Conservation (phyloP, 2,329 filamentous ascomycete genomes). For the Colletotrichum spaethianum region DNA sequence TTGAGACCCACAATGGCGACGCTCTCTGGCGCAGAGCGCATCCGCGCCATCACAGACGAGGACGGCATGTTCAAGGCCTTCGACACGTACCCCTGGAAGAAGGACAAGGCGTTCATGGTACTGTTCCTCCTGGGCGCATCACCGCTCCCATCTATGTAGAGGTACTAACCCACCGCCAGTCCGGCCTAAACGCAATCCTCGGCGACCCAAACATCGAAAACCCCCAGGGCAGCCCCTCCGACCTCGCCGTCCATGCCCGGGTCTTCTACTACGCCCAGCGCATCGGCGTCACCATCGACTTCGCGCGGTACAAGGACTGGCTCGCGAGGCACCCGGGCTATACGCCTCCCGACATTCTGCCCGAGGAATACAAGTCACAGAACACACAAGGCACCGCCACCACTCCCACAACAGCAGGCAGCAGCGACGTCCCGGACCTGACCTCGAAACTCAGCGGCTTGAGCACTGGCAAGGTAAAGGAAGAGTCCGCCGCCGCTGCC, state of each 20-base stretch:
- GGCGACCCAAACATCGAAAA: constrained; percentile 62
- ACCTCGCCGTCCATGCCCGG: constrained; percentile 76
- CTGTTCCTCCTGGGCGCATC: neutral
- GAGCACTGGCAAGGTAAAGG: constrained; percentile 12
- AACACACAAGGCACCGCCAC: constrained; percentile 6
- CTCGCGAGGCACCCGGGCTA: constrained; percentile 56
- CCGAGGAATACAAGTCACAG: constrained; percentile 48
- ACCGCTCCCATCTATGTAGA: no score
- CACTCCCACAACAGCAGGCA: constrained; percentile 18
- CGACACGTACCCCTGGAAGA: constrained; percentile 77
- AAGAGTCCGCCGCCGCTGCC: constrained; percentile 1
- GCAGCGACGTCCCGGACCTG: constrained; percentile 20
- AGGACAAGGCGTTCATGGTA: constrained; percentile 78
- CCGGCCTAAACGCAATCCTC: constrained; percentile 75
- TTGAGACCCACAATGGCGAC: constrained; percentile 25
- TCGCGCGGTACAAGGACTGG: constrained; percentile 78
- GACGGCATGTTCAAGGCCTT: constrained; percentile 71
- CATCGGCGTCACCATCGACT: constrained; percentile 71
- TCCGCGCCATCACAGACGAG: constrained; percentile 56
- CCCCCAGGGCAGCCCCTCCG: constrained; percentile 65
- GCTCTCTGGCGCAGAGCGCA: constrained; percentile 52
- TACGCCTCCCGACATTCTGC: constrained; percentile 53
- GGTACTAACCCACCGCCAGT: constrained; percentile 51
- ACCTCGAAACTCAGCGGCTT: constrained; percentile 32
- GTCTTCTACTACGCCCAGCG: constrained; percentile 74